Conservation (phyloP, 805 yeast species). For the Grigorovia humatica region DNA sequence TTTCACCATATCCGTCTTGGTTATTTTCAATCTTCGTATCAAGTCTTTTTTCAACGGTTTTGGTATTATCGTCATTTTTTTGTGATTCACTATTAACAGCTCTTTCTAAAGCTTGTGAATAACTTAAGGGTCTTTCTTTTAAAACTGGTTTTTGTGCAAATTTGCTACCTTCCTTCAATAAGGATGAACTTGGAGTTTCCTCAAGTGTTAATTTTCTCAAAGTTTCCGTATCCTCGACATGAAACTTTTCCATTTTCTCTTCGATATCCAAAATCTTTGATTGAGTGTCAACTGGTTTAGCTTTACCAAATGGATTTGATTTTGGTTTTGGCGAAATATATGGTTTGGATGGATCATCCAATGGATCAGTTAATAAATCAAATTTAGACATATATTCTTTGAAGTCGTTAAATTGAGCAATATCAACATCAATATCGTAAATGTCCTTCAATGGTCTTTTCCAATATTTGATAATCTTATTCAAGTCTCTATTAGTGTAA, state of each 20-base stretch:
- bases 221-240: constrained; percentile 36
- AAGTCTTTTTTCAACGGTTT: neutral
- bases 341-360: constrained; percentile 19
- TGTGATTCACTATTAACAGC: constrained; percentile 15
- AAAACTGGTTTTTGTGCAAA: constrained; percentile 13
- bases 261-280: constrained; percentile 57
- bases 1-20: neutral
- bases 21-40: neutral
- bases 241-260: constrained; percentile 32
- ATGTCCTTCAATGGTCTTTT: constrained; percentile 28
- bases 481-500: constrained; percentile 32
- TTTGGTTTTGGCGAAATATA: constrained; percentile 29
- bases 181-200: constrained; percentile 4
- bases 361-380: constrained; percentile 18
- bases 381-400: constrained; percentile 25
- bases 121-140: constrained; percentile 9
- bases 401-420: constrained; percentile 33
- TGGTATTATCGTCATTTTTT: neutral
- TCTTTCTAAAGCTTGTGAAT: constrained; percentile 20
- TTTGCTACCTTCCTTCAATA: constrained; percentile 10
- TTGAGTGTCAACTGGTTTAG: constrained; percentile 74
- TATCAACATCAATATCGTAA: constrained; percentile 26
- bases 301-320: constrained; percentile 70
- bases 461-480: constrained; percentile 27
- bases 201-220: constrained; percentile 20